phyloP scores from a whole-genome alignment of 2,329 filamentous ascomycete genomes.

The Drechslerella coelobrocha region DNA sequence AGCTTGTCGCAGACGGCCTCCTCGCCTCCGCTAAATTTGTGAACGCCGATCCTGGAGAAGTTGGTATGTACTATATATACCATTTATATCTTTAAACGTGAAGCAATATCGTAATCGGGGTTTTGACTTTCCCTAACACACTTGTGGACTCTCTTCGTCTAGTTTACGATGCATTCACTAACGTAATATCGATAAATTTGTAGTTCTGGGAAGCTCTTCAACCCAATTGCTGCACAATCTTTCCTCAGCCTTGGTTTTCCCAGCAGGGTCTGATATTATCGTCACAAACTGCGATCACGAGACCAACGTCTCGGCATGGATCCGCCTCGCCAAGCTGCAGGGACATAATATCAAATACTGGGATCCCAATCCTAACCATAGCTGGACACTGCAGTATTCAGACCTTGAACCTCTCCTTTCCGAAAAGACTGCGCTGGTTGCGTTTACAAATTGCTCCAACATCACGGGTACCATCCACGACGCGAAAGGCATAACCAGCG shows the following conservation, averaged over 20 bases:
- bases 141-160: too few relatives aligned
- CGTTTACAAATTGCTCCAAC: conserved; percentile 76
- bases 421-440: conserved; percentile 71
- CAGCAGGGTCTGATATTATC: conserved; percentile 66
- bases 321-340: conserved; percentile 69
- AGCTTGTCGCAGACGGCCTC: conserved; percentile 67
- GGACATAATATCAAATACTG: conserved; percentile 74
- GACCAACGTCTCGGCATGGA: conserved; percentile 77
- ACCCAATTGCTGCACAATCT: conserved; percentile 80
- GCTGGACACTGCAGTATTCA: conserved; percentile 48
- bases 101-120: conserved; percentile 15
- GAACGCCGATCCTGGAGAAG: conserved; percentile 71
- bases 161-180: too few relatives aligned
- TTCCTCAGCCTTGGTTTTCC: conserved; percentile 64
- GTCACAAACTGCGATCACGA: conserved; percentile 78
- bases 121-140: background rate
- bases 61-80: conserved; percentile 61
- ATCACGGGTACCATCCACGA: conserved; percentile 75
- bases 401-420: conserved; percentile 67
- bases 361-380: conserved; percentile 61
- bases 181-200: background rate
- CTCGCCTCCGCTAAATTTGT: conserved; percentile 73
- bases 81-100: too few relatives aligned
- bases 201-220: conserved; percentile 74
- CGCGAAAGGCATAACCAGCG: conserved; percentile 65